These are phyloP conservation scores for Durio zibethinus DNA, from an alignment of 345 rosid genomes.

Conservation along the genomic window DNA sequence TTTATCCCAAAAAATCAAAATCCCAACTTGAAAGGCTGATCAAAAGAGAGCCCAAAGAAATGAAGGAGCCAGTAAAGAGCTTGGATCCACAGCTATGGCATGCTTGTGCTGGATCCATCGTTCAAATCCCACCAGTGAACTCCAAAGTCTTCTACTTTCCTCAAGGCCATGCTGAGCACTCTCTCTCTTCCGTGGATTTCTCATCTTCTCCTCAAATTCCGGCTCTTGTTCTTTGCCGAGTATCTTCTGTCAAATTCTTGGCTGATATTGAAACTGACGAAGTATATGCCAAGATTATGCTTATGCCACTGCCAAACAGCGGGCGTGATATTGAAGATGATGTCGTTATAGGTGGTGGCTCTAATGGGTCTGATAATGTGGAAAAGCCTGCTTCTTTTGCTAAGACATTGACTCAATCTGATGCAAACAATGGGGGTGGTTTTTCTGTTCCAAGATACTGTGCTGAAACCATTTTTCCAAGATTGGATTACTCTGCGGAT, in stretches of 20 bases:
- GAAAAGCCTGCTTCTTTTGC: conserved; percentile 90
- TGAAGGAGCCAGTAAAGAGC: conserved; percentile 53
- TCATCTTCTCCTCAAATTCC: conserved; percentile 47
- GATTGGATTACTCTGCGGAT: conserved; percentile 71
- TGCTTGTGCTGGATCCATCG: conserved; percentile 96
- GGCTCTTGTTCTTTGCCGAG: conserved; percentile 57
- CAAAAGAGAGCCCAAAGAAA: neutral
- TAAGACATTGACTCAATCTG: conserved; percentile 89
- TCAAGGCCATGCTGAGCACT: conserved; percentile 90
- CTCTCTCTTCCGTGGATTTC: conserved; percentile 54
- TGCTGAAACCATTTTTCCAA: conserved; percentile 91
- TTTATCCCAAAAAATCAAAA: neutral
- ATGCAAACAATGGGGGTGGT: conserved; percentile 98
- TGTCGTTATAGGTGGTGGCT: conserved; percentile 26
- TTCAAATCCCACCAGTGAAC: conserved; percentile 71
- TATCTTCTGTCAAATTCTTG: conserved; percentile 60
- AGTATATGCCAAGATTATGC: conserved; percentile 63
- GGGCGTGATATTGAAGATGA: conserved; percentile 35
- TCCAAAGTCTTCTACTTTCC: conserved; percentile 78
- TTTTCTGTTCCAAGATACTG: conserved; percentile 97
- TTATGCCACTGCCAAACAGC: conserved; percentile 42
- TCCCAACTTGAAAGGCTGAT: neutral
- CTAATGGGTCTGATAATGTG: conserved; percentile 24
- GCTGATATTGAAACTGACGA: conserved; percentile 88
- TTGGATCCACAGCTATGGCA: conserved; percentile 97